Evolutionary conservation across 2,329 filamentous ascomycete species (phyloP).

Genomic region (Scytalidium lignicola): DNA sequence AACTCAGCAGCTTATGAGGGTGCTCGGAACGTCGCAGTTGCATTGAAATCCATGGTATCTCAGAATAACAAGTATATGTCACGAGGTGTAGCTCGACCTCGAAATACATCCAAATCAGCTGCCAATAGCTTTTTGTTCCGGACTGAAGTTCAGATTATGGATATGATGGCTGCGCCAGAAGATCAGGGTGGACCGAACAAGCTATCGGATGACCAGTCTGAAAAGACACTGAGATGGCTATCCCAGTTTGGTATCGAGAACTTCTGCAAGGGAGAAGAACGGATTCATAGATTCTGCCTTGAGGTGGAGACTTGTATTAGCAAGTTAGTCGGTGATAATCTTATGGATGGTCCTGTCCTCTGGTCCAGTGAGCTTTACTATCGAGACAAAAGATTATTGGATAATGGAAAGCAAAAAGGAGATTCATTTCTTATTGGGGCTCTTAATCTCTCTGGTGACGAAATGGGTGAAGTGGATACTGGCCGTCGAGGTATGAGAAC

Average conservation of each 20-base stretch:
- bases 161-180: slow-evolving; percentile 75
- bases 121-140: slow-evolving; percentile 62
- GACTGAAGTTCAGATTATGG: slow-evolving; percentile 79
- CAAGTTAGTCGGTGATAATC: slow-evolving; percentile 77
- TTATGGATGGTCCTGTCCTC: slow-evolving; percentile 78
- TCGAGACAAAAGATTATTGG: slow-evolving; percentile 59
- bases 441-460: slow-evolving; percentile 42
- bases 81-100: slow-evolving; percentile 31
- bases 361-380: slow-evolving; percentile 90
- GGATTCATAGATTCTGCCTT: slow-evolving; percentile 88
- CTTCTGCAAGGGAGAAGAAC: slow-evolving; percentile 89
- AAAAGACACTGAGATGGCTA: slow-evolving; percentile 79
- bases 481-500: slow-evolving; percentile 29
- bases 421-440: slow-evolving; percentile 42
- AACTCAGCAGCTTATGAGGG: slow-evolving; percentile 86
- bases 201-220: slow-evolving; percentile 89
- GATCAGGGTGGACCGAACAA: slow-evolving; percentile 92
- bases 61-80: slow-evolving; percentile 31
- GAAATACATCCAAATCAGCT: slow-evolving; percentile 25
- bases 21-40: slow-evolving; percentile 77
- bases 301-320: slow-evolving; percentile 84
- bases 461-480: slow-evolving; percentile 23
- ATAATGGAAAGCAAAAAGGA: slow-evolving; percentile 43
- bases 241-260: slow-evolving; percentile 79
- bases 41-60: slow-evolving; percentile 84